Conservation (phyloP, 2,329 filamentous ascomycete genomes). For the Colletotrichum incanum region DNA sequence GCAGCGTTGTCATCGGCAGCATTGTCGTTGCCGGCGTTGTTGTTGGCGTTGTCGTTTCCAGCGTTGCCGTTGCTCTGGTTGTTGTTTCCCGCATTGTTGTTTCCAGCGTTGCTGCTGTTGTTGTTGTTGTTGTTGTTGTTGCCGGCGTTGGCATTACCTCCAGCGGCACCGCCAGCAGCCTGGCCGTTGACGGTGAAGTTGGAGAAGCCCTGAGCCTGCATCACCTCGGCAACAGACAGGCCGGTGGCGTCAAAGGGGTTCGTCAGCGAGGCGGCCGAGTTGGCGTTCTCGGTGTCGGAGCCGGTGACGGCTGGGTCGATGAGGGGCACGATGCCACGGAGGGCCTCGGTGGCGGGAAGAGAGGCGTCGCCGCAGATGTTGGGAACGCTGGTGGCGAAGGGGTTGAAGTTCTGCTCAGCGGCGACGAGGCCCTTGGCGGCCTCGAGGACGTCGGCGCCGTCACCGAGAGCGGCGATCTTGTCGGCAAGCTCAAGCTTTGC, state of each 20-base stretch:
- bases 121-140: slow-evolving; percentile 31
- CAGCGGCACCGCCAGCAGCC: slow-evolving; percentile 52
- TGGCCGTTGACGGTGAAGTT: slow-evolving; percentile 69
- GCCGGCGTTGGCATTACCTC: slow-evolving; percentile 30
- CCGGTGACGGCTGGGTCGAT: slow-evolving; percentile 76
- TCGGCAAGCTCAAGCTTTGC: slow-evolving; percentile 77
- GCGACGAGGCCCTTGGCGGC: slow-evolving; percentile 76
- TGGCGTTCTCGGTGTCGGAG: slow-evolving; percentile 72
- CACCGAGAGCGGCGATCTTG: slow-evolving; percentile 75
- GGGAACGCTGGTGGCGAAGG: slow-evolving; percentile 71
- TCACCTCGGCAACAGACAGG: slow-evolving; percentile 76
- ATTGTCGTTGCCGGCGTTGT: slow-evolving; percentile 47
- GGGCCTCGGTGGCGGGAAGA: slow-evolving; percentile 72
- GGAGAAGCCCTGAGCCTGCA: slow-evolving; percentile 73
- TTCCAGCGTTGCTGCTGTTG: slow-evolving; percentile 44
- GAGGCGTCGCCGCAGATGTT: slow-evolving; percentile 75
- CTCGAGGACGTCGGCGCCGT: slow-evolving; percentile 70
- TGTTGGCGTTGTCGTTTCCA: slow-evolving; percentile 41
- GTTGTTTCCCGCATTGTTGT: slow-evolving; percentile 17
- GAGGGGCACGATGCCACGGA: slow-evolving; percentile 77
- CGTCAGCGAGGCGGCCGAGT: slow-evolving; percentile 66
- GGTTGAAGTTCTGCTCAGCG: slow-evolving; percentile 83
- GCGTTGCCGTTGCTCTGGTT: slow-evolving; percentile 18
- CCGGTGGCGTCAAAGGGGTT: slow-evolving; percentile 72
- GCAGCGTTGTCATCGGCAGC: slow-evolving; percentile 44